phyloP scores from a whole-genome alignment of 2,329 filamentous ascomycete genomes.

The Ramularia endophylla region DNA sequence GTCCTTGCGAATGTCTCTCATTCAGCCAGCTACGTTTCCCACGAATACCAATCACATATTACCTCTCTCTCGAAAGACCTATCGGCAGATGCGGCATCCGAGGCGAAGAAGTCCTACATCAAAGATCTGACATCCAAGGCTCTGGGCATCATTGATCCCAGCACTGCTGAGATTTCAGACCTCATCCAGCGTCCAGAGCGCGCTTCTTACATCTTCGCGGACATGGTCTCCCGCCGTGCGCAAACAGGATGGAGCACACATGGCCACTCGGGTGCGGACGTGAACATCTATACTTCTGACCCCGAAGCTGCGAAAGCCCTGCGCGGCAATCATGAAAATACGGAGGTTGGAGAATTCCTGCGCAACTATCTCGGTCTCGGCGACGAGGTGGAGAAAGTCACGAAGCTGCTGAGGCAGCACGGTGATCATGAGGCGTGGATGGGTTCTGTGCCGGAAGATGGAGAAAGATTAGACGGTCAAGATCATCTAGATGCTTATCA shows the following conservation, averaged over 20 bases:
- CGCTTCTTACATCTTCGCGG: slow-evolving; percentile 62
- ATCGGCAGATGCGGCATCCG: slow-evolving; percentile 14
- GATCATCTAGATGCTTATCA: slow-evolving; percentile 36
- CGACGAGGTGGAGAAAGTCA: slow-evolving; percentile 72
- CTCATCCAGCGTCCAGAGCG: slow-evolving; percentile 54
- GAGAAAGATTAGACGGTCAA: slow-evolving; percentile 41
- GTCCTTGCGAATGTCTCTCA: slow-evolving; percentile 75
- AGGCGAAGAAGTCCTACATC: slow-evolving; percentile 57
- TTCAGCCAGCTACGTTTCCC: slow-evolving; percentile 64
- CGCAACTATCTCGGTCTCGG: slow-evolving; percentile 73
- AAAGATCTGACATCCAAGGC: slow-evolving; percentile 61
- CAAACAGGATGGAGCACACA: slow-evolving; percentile 94
- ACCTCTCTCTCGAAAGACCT: not conserved
- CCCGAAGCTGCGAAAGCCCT: slow-evolving; percentile 56
- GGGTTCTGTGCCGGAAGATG: slow-evolving; percentile 36
- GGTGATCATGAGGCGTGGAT: slow-evolving; percentile 38
- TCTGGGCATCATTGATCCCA: slow-evolving; percentile 69
- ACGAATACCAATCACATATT: slow-evolving; percentile 55
- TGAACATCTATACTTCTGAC: slow-evolving; percentile 89
- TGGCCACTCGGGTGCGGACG: slow-evolving; percentile 82
- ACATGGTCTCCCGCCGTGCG: slow-evolving; percentile 80
- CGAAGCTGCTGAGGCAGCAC: slow-evolving; percentile 61
- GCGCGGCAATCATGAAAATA: slow-evolving; percentile 90
- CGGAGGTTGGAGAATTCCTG: slow-evolving; percentile 79
- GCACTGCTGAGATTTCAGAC: slow-evolving; percentile 61